Evolutionary conservation across 2,329 filamentous ascomycete species (phyloP).

Genomic region (Arthroderma sp.): DNA sequence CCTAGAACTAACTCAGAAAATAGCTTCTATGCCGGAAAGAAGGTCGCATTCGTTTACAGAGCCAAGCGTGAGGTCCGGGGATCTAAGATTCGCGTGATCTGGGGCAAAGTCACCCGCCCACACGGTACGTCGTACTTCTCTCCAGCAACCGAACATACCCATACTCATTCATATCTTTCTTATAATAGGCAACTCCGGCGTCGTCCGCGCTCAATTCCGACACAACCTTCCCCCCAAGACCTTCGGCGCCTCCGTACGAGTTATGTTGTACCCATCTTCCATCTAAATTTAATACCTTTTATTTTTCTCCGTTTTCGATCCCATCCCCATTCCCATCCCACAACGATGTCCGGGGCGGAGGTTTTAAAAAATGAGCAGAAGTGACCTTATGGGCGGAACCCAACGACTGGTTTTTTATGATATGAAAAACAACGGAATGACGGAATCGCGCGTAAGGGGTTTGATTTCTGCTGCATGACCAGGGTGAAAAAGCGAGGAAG

Average conservation of each 20-base stretch:
- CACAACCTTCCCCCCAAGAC: conserved; percentile 91
- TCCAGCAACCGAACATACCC: neutral
- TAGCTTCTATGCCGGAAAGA: conserved; percentile 95
- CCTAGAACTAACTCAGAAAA: neutral
- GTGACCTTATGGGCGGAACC: too few relatives aligned
- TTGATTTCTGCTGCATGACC: too few relatives aligned
- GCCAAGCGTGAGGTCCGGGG: conserved; percentile 88
- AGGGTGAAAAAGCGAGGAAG: too few relatives aligned
- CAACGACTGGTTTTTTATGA: too few relatives aligned
- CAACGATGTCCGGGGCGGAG: too few relatives aligned
- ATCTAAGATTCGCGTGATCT: conserved; percentile 98
- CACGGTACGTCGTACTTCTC: conserved; percentile 53
- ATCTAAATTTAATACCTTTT: conserved; percentile 51
- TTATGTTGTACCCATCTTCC: conserved; percentile 97
- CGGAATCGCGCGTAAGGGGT: too few relatives aligned
- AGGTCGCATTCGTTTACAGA: conserved; percentile 97
- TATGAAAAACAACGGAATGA: too few relatives aligned
- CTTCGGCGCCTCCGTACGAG: conserved; percentile 89
- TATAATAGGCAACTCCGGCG: conserved; percentile 75
- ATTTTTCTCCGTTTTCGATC: too few relatives aligned
- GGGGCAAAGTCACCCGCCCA: conserved; percentile 93
- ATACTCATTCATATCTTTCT: conserved; percentile 1
- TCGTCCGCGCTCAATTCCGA: conserved; percentile 95
- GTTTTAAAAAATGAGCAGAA: too few relatives aligned
- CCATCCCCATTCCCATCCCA: too few relatives aligned